Conservation (phyloP, 306 rosid species). For the Canavalia gladiata region DNA sequence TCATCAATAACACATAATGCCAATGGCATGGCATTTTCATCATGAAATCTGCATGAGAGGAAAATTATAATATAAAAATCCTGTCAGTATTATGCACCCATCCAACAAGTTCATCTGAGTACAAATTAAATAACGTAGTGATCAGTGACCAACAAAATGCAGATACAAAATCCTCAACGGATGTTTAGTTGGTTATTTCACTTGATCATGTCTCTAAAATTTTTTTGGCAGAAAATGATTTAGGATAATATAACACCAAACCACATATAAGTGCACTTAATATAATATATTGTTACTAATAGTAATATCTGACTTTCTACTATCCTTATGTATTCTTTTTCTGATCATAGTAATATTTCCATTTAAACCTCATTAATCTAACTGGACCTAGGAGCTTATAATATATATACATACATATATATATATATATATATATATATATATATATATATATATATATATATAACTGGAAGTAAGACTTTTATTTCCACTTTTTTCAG, state of each 20-base stretch:
- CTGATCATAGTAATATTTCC: not conserved
- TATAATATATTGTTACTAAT: slow-evolving; percentile 18
- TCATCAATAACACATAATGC: slow-evolving; percentile 84
- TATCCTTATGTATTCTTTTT: slow-evolving; percentile 21
- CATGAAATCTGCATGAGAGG: slow-evolving; percentile 71
- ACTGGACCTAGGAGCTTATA: not conserved
- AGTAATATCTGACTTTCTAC: slow-evolving; percentile 2
- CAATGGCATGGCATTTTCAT: slow-evolving; percentile 76
- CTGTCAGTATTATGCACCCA: slow-evolving; percentile 17
- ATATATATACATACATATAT: too few relatives aligned
- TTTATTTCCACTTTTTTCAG: not conserved
- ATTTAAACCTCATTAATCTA: slow-evolving; percentile 34
- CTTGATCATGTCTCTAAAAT: slow-evolving; percentile 9
- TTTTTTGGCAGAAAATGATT: not conserved
- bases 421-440: too few relatives aligned
- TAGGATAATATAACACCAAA: slow-evolving; percentile 15
- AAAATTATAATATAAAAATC: slow-evolving; percentile 34
- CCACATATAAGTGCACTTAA: slow-evolving; percentile 23
- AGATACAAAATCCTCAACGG: not conserved
- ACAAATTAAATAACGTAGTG: slow-evolving; percentile 35
- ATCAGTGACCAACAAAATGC: slow-evolving; percentile 23
- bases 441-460: too few relatives aligned
- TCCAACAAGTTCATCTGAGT: slow-evolving; percentile 15
- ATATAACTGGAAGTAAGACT: not conserved
- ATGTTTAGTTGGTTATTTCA: slow-evolving; percentile 9